phyloP scores from a whole-genome alignment of 148 eudicot genomes.

The Camellia japonica region DNA sequence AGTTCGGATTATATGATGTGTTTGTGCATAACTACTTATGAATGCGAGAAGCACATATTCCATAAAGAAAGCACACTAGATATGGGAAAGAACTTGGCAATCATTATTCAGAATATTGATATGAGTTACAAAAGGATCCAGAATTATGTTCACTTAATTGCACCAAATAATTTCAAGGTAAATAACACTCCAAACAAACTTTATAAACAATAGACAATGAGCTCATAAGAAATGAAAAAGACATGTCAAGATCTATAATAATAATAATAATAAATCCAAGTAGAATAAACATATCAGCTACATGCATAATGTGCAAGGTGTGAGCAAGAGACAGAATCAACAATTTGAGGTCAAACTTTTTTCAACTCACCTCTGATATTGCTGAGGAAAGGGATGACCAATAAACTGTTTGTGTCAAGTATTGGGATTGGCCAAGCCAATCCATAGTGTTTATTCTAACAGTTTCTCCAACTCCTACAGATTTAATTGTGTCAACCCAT shows the following conservation, averaged over 20 bases:
- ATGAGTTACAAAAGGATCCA: neutral
- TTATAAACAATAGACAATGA: neutral
- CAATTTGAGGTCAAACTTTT: constrained; percentile 6
- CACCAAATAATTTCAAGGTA: neutral
- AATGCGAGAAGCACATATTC: neutral
- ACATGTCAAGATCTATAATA: neutral
- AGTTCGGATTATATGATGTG: neutral
- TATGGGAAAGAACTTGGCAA: neutral
- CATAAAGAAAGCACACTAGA: neutral
- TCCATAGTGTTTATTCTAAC: constrained; percentile 88
- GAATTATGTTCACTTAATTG: neutral
- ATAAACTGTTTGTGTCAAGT: constrained; percentile 46
- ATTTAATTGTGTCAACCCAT: constrained; percentile 81
- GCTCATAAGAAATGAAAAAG: neutral
- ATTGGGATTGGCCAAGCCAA: constrained; percentile 94
- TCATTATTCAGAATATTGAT: neutral
- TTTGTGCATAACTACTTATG: neutral
- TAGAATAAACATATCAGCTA: neutral
- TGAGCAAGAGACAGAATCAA: neutral
- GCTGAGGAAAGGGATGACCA: constrained; percentile 90
- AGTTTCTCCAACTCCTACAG: constrained; percentile 59
- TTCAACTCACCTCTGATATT: constrained; percentile 71
- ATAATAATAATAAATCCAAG: neutral
- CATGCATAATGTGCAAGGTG: neutral
- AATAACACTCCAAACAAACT: neutral